phyloP scores from a whole-genome alignment of 345 rosid species.

The Aurinia saxatilis region DNA sequence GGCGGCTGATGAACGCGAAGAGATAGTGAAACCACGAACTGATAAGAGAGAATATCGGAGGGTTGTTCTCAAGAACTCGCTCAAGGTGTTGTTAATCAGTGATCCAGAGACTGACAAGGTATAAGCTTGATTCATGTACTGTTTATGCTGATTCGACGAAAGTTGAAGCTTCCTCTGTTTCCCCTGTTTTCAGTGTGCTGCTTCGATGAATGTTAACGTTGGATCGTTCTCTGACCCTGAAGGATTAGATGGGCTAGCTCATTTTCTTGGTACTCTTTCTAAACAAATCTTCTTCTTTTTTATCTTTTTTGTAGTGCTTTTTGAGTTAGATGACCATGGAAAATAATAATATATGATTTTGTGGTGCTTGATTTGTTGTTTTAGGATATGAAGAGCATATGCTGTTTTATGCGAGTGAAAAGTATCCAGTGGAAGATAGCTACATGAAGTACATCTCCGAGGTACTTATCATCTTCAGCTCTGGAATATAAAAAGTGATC shows the following conservation, averaged over 20 bases:
- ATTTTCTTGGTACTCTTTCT: conserved; percentile 62
- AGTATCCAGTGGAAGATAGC: conserved; percentile 78
- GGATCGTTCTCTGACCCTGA: conserved; percentile 72
- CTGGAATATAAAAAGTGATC: too few species aligned
- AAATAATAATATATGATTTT: background rate
- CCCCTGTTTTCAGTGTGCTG: conserved; percentile 58
- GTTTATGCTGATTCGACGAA: background rate
- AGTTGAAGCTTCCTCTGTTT: background rate
- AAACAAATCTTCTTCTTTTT: too few species aligned
- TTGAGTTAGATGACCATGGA: background rate
- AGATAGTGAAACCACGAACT: conserved; percentile 60
- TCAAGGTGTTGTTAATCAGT: conserved; percentile 64
- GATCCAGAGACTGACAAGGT: conserved; percentile 88
- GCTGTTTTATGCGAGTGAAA: conserved; percentile 91
- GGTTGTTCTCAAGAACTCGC: conserved; percentile 60
- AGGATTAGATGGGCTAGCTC: conserved; percentile 91
- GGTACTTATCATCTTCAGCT: conserved; percentile 29
- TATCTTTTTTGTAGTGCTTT: too few species aligned
- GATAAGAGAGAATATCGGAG: conserved; percentile 71
- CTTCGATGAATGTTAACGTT: conserved; percentile 73
- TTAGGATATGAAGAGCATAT: conserved; percentile 58
- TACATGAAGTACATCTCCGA: conserved; percentile 63
- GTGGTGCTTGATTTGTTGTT: background rate
- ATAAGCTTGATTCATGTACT: background rate
- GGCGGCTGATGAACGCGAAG: conserved; percentile 3